Conservation (phyloP, 495 filamentous ascomycete species). For the Penicillium paradoxum region DNA sequence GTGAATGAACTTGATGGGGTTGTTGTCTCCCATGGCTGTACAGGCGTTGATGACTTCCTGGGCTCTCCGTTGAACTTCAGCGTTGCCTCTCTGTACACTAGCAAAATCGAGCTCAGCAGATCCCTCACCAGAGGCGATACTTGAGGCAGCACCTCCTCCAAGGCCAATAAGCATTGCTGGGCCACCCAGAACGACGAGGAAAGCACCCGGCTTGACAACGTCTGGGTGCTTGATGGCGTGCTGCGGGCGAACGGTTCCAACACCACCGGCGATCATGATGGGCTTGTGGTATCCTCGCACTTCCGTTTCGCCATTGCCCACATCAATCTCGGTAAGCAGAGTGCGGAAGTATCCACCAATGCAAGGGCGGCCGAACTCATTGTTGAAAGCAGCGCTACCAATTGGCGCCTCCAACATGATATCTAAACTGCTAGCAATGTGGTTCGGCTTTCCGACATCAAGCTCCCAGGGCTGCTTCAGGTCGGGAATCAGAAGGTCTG, state of each 20-base stretch:
- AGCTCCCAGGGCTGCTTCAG: conserved; percentile 81
- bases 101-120: conserved; percentile 91
- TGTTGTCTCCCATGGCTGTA: conserved; percentile 71
- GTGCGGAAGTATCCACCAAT: conserved; percentile 88
- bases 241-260: conserved; percentile 91
- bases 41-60: conserved; percentile 97
- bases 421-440: conserved; percentile 88
- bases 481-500: conserved; percentile 83
- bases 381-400: conserved; percentile 92
- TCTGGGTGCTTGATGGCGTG: conserved; percentile 78
- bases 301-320: conserved; percentile 60
- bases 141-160: conserved; percentile 91
- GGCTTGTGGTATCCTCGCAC: conserved; percentile 94
- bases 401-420: conserved; percentile 98
- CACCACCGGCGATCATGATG: conserved; percentile 96
- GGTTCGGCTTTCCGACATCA: conserved; percentile 80
- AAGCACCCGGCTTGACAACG: conserved; percentile 74
- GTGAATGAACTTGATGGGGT: conserved; percentile 93
- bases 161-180: conserved; percentile 97
- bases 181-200: conserved; percentile 87
- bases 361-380: conserved; percentile 94
- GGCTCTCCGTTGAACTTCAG: conserved; percentile 89
- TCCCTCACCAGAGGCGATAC: conserved; percentile 80
- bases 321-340: conserved; percentile 60
- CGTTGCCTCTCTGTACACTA: conserved; percentile 87